phyloP scores from a whole-genome alignment of 1,284 basidiomycete genomes.

The Ceratobasidium sp. region DNA sequence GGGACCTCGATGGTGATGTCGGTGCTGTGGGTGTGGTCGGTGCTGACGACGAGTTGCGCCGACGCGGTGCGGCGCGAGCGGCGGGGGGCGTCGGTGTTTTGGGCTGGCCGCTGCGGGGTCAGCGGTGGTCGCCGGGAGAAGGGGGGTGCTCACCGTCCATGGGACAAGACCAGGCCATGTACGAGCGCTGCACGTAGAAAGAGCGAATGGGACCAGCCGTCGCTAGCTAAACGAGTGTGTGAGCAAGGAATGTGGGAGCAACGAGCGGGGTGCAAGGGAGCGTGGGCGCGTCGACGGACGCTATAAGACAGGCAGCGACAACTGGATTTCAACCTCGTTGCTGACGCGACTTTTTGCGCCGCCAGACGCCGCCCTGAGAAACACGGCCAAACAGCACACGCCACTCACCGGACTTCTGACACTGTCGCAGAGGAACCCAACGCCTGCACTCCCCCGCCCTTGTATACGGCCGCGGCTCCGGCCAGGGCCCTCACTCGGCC shows the following conservation, averaged over 20 bases:
- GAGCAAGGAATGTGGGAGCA: not conserved
- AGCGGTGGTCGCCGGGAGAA: not conserved
- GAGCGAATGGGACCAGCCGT: slow-evolving; percentile 33
- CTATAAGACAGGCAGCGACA: not conserved
- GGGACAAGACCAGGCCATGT: slow-evolving; percentile 47
- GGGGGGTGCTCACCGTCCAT: slow-evolving; percentile 47
- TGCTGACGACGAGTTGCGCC: slow-evolving; percentile 21
- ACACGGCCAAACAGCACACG: slow-evolving; percentile 5
- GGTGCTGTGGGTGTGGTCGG: slow-evolving; percentile 43
- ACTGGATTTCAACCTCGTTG: not conserved
- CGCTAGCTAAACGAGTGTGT: slow-evolving; percentile 5
- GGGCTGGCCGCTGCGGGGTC: not conserved
- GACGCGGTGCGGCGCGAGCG: slow-evolving; percentile 37
- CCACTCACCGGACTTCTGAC: slow-evolving; percentile 23
- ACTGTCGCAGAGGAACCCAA: not conserved
- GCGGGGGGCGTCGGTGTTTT: slow-evolving; percentile 27
- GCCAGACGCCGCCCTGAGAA: slow-evolving; percentile 2
- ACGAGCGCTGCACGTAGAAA: slow-evolving; percentile 45
- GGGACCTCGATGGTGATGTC: slow-evolving; percentile 39
- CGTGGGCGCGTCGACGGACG: slow-evolving; percentile 20
- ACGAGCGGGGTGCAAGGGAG: slow-evolving; percentile 34
- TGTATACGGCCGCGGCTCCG: slow-evolving; percentile 10
- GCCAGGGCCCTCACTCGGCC: no score
- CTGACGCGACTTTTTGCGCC: slow-evolving; percentile 13
- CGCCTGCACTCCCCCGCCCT: not conserved